Percentiles rank a stretch among this genome's conserved stretches.
These are phyloP conservation scores for Pyrus betulifolia DNA, from an alignment of 306 rosid genomes.

Conservation along the genomic window DNA sequence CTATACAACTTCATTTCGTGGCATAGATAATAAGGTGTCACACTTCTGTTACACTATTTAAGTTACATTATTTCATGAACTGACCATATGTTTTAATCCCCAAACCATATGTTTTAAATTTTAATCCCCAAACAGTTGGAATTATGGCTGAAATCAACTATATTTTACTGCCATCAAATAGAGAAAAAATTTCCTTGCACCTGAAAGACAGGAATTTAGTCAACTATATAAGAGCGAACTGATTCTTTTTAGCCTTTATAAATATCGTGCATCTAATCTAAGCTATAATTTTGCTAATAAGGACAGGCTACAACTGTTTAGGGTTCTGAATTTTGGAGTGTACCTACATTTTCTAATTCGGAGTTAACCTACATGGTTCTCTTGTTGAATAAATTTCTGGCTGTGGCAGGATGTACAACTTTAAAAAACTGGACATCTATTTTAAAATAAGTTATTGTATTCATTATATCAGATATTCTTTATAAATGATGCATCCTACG, in stretches of 20 bases:
- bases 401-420: neutral
- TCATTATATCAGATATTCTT: neutral
- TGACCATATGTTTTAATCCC: neutral
- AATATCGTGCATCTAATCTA: neutral
- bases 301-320: neutral
- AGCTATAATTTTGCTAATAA: neutral
- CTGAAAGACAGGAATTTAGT: neutral
- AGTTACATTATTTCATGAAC: neutral
- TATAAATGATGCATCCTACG: neutral
- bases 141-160: neutral
- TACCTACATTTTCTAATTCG: neutral
- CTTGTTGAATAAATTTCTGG: neutral
- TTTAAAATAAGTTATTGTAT: neutral
- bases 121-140: neutral
- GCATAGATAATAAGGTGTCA: constrained; percentile 92
- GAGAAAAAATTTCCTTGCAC: neutral
- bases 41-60: neutral
- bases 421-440: neutral
- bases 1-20: constrained; percentile 87
- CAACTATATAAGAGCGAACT: neutral
- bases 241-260: neutral
- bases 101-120: neutral
- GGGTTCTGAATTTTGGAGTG: neutral
- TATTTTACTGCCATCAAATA: neutral
- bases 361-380: neutral